Base-by-base conservation (phyloP, 148 eudicot species). In the Arbutus unedo region DNA sequence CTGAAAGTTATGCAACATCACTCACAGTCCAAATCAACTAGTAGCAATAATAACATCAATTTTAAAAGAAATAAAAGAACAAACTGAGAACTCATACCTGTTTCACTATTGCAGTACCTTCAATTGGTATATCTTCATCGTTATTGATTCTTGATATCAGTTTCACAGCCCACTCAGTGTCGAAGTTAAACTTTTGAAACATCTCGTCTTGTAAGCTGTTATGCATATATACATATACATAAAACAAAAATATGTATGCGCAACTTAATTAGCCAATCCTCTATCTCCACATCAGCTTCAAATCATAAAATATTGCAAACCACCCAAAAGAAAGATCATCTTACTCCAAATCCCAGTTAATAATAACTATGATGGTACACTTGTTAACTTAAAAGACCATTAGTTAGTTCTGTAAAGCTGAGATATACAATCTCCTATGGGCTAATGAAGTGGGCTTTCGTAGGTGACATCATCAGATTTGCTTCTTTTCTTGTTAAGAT, bases 121-220 rank as follows among this genome's bases (percentile, higher is more conserved):
- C 99, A 87, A 96, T 93, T 21, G 99, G 97, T 79, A 93, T 18
- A 89, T 93, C 93, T 86, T 96, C 98, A 54, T 92, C 94, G 82
- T 92, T 87, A 64, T 93, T 89, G 80, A 96, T 89, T 85, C 86
- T 92, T 50, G 98, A 92, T 84, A 96, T 94, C 77, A 96, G 89
- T 45, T 82, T 88, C 75, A 96, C 93, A 43, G 98, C 98, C 98
- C 98, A 94, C 84, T 89, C 95, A 76, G 92, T 93, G 86, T 96
- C 99, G 86, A 91, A 94, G 87, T 94, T 91, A 83, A 94, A 96
- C 91, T 96, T 96, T 83, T 93, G 96, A 86, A 96, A 94, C 90
- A 96, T 96, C 88, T 96, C 98, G 88, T 96, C 99, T 87, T 96
- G 97, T 88, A 96, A 87, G 91, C 99, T 96, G 92, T 84, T 72